phyloP scores from a whole-genome alignment of 2,329 filamentous ascomycete species.

The Falciphora oryzae region DNA sequence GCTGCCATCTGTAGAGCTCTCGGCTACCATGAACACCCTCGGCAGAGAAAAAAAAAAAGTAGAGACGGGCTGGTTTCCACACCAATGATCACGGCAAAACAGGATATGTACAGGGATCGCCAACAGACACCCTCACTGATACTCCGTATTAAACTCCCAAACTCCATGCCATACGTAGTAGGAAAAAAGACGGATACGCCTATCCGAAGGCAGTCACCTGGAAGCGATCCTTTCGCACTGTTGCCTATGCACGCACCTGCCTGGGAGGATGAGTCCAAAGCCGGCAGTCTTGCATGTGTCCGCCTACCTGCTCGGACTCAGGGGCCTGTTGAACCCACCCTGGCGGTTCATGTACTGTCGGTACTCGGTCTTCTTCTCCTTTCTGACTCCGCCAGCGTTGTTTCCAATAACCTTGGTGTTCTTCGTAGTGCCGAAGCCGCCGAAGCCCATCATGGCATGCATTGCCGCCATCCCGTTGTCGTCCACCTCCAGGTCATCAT shows the following conservation, averaged over 20 bases:
- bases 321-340: constrained; percentile 74
- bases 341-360: constrained; percentile 93
- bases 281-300: not conserved
- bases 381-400: constrained; percentile 72
- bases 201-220: not conserved
- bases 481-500: constrained; percentile 47
- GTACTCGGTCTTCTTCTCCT: constrained; percentile 93
- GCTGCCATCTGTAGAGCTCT: not conserved
- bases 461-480: constrained; percentile 69
- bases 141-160: not conserved
- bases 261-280: too few relatives aligned
- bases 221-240: not conserved
- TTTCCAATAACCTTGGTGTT: constrained; percentile 86
- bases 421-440: constrained; percentile 79
- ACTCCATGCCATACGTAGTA: not conserved
- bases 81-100: not conserved
- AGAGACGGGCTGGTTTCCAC: not conserved
- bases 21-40: not conserved
- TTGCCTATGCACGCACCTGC: too few relatives aligned
- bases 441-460: constrained; percentile 86
- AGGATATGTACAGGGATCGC: not conserved
- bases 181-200: not conserved
- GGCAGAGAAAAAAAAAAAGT: not conserved
- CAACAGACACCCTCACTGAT: not conserved
- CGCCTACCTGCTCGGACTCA: constrained; percentile 50